Conservation (phyloP, 371 early-diverging fungal species). For the Nosema muscidifuracis region DNA sequence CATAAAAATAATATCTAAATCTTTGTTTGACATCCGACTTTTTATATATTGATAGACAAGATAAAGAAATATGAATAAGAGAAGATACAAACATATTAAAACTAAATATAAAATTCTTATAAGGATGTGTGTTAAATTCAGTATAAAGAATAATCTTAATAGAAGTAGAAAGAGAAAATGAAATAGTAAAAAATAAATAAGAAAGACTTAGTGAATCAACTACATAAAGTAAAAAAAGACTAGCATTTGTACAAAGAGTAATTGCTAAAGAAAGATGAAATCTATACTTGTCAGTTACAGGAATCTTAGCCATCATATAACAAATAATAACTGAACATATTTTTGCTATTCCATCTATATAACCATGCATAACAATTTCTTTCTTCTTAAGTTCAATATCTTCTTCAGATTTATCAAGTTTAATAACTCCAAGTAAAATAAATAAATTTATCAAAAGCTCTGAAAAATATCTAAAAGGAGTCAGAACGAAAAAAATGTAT, state of each 20-base stretch:
- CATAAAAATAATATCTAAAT: conserved; percentile 16
- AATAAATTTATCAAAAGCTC: conserved; percentile 36
- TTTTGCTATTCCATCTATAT: conserved; percentile 44
- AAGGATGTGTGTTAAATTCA: conserved; percentile 3
- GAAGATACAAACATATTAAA: conserved; percentile 40
- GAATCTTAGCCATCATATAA: conserved; percentile 8
- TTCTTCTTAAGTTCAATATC: conserved; percentile 12
- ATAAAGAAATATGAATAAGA: conserved; percentile 43
- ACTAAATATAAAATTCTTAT: conserved; percentile 26
- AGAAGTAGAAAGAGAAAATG: conserved; percentile 1
- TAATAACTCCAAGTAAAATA: conserved; percentile 1
- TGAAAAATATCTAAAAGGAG: conserved; percentile 42
- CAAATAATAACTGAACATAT: conserved; percentile 16
- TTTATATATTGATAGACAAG: conserved; percentile 6
- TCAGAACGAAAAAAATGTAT: conserved; percentile 26
- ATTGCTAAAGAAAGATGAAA: neutral
- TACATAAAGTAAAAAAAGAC: conserved; percentile 1
- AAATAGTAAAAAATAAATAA: conserved; percentile 35
- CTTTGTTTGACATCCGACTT: conserved; percentile 9
- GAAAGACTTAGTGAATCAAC: conserved; percentile 17
- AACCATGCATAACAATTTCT: conserved; percentile 40
- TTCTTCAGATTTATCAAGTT: conserved; percentile 7
- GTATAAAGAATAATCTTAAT: conserved; percentile 5
- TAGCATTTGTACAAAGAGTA: neutral
- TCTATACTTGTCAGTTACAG: neutral